phyloP scores from a whole-genome alignment of 2,329 filamentous ascomycete genomes.

The Lachnellula hyalina region DNA sequence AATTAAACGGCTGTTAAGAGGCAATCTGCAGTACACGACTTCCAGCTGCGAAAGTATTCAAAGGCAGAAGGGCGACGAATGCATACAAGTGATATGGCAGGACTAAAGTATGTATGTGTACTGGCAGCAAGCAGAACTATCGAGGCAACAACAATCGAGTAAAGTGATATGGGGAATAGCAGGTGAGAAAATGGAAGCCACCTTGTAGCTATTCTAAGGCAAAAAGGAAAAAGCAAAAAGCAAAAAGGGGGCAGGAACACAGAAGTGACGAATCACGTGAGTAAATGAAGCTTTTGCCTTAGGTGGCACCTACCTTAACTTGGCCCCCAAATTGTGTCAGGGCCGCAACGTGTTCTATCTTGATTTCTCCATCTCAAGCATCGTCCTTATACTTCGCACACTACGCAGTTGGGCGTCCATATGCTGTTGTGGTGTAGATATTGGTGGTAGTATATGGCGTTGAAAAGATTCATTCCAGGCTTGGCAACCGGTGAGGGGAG shows the following conservation, averaged over 20 bases:
- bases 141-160: too few species aligned
- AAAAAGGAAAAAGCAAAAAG: too few species aligned
- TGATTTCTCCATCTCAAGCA: neutral
- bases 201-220: too few species aligned
- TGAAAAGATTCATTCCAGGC: neutral
- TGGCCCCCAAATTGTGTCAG: neutral
- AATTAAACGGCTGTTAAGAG: too few species aligned
- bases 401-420: neutral
- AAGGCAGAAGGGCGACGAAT: too few species aligned
- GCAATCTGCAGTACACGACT: too few species aligned
- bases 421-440: neutral
- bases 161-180: too few species aligned
- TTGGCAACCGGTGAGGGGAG: neutral
- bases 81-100: too few species aligned
- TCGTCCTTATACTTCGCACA: neutral
- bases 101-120: too few species aligned
- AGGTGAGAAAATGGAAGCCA: too few species aligned
- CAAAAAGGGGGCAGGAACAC: neutral
- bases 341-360: neutral
- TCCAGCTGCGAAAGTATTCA: too few species aligned
- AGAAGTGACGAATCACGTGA: neutral
- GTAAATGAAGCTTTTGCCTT: neutral
- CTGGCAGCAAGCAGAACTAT: too few species aligned
- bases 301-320: neutral
- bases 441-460: neutral